Percentiles rank a stretch among this genome's conserved stretches.
phyloP scores from a whole-genome alignment of 1,284 basidiomycete genomes.

The Puccinia hordei region DNA sequence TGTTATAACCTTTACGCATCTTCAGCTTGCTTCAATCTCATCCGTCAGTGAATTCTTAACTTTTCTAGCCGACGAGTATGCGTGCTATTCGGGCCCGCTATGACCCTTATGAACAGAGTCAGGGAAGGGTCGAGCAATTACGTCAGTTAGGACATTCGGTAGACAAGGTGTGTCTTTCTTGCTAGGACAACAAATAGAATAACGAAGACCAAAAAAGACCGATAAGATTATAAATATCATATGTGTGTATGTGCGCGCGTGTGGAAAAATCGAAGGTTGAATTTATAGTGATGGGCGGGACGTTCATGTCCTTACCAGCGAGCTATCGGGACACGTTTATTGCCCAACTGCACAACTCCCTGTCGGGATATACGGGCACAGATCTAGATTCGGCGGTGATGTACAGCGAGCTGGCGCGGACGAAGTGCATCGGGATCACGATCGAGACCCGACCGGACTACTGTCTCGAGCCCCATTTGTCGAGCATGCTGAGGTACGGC shows the following conservation, averaged over 20 bases:
- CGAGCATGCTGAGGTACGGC: constrained; percentile 88
- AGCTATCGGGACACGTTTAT: constrained; percentile 91
- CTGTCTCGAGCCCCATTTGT: constrained; percentile 69
- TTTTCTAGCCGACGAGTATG: constrained; percentile 87
- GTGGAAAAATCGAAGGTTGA: constrained; percentile 70
- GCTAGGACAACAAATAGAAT: neutral
- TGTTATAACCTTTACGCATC: neutral
- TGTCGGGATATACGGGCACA: constrained; percentile 90
- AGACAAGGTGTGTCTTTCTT: constrained; percentile 73
- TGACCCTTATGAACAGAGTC: constrained; percentile 97
- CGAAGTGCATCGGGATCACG: constrained; percentile 98
- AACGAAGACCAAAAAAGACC: too few species aligned
- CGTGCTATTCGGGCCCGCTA: constrained; percentile 96
- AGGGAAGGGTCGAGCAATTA: constrained; percentile 91
- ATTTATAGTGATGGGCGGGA: constrained; percentile 99
- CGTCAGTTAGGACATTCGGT: constrained; percentile 92
- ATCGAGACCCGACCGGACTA: constrained; percentile 99
- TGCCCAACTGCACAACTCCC: constrained; percentile 93
- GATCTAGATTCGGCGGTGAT: constrained; percentile 98
- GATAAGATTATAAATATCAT: too few species aligned
- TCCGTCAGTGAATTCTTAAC: neutral
- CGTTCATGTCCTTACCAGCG: constrained; percentile 99
- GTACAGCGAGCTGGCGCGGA: constrained; percentile 94
- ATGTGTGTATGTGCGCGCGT: neutral
- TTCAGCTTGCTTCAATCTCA: neutral